Evolutionary conservation across 2,329 filamentous ascomycete genomes (phyloP).

Genomic region (Curvularia verruculosa): DNA sequence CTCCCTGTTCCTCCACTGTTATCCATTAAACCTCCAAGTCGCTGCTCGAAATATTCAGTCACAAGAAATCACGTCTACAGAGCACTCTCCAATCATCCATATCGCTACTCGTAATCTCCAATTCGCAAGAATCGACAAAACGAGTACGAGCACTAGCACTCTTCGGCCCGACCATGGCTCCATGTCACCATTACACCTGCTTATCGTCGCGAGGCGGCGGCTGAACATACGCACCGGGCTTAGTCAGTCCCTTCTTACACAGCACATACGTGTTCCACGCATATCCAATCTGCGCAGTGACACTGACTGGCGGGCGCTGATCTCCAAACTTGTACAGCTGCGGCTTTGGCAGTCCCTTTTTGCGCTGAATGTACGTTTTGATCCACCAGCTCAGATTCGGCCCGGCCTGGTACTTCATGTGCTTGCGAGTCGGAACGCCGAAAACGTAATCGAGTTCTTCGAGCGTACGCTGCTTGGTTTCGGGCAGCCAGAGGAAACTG

Average conservation of each 20-base stretch:
- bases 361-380: slow-evolving; percentile 52
- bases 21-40: not conserved
- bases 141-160: not conserved
- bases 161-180: not conserved
- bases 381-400: slow-evolving; percentile 54
- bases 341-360: slow-evolving; percentile 45
- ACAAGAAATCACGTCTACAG: not conserved
- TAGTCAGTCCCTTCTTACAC: slow-evolving; percentile 24
- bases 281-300: slow-evolving; percentile 28
- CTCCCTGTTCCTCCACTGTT: not conserved
- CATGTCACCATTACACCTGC: slow-evolving; percentile 14
- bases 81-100: too few relatives aligned
- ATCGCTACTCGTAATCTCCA: not conserved
- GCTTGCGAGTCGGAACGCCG: slow-evolving; percentile 51
- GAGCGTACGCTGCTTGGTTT: slow-evolving; percentile 57
- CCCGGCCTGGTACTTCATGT: slow-evolving; percentile 45
- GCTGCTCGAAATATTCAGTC: not conserved
- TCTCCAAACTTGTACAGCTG: slow-evolving; percentile 50
- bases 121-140: not conserved
- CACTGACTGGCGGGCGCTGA: slow-evolving; percentile 19
- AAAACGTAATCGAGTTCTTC: slow-evolving; percentile 60
- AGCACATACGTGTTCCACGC: slow-evolving; percentile 29
- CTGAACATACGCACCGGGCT: slow-evolving; percentile 23
- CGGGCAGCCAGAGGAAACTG: slow-evolving; percentile 60
- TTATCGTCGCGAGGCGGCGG: slow-evolving; percentile 26